Percentiles rank a stretch among this genome's conserved stretches.
Evolutionary conservation across 352 stramenopile species (phyloP).

Genomic region (Stephanocyclus meneghinianus): DNA sequence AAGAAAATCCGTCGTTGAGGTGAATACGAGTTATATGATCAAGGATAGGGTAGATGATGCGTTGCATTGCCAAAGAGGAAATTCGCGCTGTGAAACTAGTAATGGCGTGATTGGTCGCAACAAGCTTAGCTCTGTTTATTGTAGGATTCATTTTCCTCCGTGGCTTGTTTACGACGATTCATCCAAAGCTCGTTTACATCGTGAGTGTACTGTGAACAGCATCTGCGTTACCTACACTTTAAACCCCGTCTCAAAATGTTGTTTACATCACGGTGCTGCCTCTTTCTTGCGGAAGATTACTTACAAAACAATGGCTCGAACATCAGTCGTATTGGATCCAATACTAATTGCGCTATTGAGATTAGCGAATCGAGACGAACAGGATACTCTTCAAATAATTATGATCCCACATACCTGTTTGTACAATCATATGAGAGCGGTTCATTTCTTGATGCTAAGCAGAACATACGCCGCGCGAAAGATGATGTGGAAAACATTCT

Average conservation of each 20-base stretch:
- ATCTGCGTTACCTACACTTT: background rate
- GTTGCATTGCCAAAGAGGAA: background rate
- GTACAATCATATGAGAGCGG: background rate
- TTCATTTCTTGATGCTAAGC: background rate
- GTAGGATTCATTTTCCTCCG: background rate
- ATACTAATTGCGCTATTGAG: background rate
- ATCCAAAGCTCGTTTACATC: background rate
- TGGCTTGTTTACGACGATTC: constrained; percentile 4
- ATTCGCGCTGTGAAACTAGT: too few species aligned
- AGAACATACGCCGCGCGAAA: background rate
- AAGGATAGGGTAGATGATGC: background rate
- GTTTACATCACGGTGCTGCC: background rate
- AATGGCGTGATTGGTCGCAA: too few species aligned
- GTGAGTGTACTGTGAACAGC: background rate
- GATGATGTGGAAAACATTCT: constrained; percentile 4
- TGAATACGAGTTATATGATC: too few species aligned
- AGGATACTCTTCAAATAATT: background rate
- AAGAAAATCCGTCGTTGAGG: too few species aligned
- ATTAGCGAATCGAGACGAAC: background rate
- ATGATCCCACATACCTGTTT: background rate
- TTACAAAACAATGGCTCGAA: constrained; percentile 1
- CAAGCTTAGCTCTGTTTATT: too few species aligned
- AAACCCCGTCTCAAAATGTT: background rate
- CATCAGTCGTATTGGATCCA: background rate
- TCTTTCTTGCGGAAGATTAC: background rate